Evolutionary conservation across 805 yeast genomes (phyloP), one percentile per base, ranked within the genome.

Genomic region (Yamadazyma philogaea): DNA sequence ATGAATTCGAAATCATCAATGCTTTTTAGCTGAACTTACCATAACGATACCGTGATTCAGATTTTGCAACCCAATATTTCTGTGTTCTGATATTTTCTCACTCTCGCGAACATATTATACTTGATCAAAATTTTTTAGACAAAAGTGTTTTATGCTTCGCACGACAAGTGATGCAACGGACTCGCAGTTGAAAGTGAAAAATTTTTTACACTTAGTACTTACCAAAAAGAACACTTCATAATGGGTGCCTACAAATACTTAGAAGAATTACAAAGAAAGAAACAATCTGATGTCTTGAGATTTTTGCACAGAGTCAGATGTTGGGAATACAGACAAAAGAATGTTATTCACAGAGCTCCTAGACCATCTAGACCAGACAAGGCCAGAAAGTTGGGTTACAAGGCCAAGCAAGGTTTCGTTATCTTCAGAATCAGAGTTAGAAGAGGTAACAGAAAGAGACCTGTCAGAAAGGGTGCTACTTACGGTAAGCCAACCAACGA

Each of bases 401-500:
- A 93, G 86, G 98, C 99, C 78, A 93, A 93, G 85, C 99, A 93
- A 82, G 99, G 99, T 64, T 93, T 87, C 74, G 96, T 87, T 60
- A 81, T 93, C 83, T 93, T 78, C 96, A 85, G 99, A 77, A 78
- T 91, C 76, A 88, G 99, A 79, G 98, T 93, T 67, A 88, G 98
- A 81, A 87, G 99, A 79, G 99, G 99, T 82, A 91, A 91, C 82
- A 90, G 99, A 87, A 93, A 93, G 96, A 88, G 96, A 81, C 97
- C 97, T 66, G 97, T 85, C 66, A 89, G 95, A 80, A 93, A 93
- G 93, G 99, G 99, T 87, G 98, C 97, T 69, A 93, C 98, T 73
- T 91, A 93, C 84, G 99, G 99, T 87, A 93, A 93, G 87, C 99
- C 99, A 84, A 93, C 99, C 81, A 93, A 93, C 95, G 96, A 88